Evolutionary conservation across 352 stramenopile species (phyloP).

Genomic region (Pilasporangium apinafurcum): DNA sequence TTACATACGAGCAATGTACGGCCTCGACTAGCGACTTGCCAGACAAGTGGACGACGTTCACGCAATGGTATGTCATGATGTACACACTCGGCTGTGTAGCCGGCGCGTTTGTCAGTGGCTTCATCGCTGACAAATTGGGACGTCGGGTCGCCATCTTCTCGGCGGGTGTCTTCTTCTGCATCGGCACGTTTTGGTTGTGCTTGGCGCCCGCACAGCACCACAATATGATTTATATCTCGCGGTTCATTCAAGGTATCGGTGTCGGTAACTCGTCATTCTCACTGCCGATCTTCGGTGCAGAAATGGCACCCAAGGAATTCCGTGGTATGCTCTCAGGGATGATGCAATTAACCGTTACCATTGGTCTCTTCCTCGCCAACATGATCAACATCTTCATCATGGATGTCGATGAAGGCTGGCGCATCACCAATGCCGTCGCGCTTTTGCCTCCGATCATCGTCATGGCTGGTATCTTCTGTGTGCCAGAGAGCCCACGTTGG

Average conservation of each 20-base stretch:
- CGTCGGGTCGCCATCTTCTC: conserved; percentile 25
- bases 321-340: conserved; percentile 17
- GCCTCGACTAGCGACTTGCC: conserved; percentile 7
- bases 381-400: conserved; percentile 22
- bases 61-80: conserved; percentile 20
- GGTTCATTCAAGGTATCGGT: conserved; percentile 24
- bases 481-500: conserved; percentile 46
- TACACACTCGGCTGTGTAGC: conserved; percentile 19
- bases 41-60: conserved; percentile 16
- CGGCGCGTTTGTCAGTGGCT: conserved; percentile 21
- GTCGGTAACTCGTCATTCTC: conserved; percentile 31
- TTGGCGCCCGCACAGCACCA: conserved; percentile 13
- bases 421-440: conserved; percentile 25
- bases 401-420: conserved; percentile 19
- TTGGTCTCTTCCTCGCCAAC: conserved; percentile 20
- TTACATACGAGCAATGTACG: conserved; percentile 18
- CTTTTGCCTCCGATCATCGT: conserved; percentile 25
- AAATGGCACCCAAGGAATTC: no score
- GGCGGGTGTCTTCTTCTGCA: conserved; percentile 23
- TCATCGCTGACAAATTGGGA: conserved; percentile 22
- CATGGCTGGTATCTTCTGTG: conserved; percentile 26
- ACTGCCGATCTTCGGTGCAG: conserved; percentile 25
- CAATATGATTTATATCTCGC: conserved; percentile 12
- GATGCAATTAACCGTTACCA: conserved; percentile 30
- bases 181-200: conserved; percentile 22